A percentile compares a stretch with the other conserved stretches of the same genome.
Evolutionary conservation across 257 asterid genomes (phyloP).

Genomic region (Jacaranda mimosifolia): DNA sequence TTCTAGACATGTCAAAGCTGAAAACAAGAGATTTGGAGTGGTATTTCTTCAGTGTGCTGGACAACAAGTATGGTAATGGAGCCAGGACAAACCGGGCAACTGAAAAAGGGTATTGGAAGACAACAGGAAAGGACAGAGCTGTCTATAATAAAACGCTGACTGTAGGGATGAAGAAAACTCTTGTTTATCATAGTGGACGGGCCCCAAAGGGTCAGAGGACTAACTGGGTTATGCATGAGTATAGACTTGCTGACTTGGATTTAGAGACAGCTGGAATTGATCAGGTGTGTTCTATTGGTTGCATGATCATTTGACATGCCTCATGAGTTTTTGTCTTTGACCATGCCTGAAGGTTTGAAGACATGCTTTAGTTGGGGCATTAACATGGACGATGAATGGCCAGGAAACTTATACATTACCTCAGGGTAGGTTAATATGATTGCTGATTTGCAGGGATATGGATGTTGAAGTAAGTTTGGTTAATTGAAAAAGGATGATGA

Average conservation of each 20-base stretch:
- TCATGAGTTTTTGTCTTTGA: constrained; percentile 27
- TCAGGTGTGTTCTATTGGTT: constrained; percentile 68
- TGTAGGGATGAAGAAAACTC: constrained; percentile 95
- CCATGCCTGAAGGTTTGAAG: constrained; percentile 33
- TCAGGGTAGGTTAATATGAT: constrained; percentile 34
- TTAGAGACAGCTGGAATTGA: constrained; percentile 62
- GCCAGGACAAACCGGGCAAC: constrained; percentile 94
- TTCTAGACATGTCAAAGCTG: constrained; percentile 73
- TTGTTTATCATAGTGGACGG: constrained; percentile 93
- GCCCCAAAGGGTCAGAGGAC: constrained; percentile 91
- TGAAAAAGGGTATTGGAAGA: constrained; percentile 91
- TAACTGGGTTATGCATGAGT: constrained; percentile 99
- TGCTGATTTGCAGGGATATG: neutral
- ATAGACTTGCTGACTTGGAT: constrained; percentile 72
- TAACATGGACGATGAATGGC: constrained; percentile 37
- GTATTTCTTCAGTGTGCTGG: constrained; percentile 89
- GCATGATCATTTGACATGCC: constrained; percentile 26
- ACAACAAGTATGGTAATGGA: constrained; percentile 89
- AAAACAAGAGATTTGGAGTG: constrained; percentile 91
- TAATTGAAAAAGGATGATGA: constrained; percentile 15
- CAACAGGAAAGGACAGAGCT: constrained; percentile 91
- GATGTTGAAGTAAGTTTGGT: constrained; percentile 43
- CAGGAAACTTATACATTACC: constrained; percentile 26
- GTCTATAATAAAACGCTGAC: constrained; percentile 61
- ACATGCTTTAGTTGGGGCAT: constrained; percentile 34